phyloP scores from a whole-genome alignment of 768 basidiomycete species.

The Phlebiopsis flavidoalba region DNA sequence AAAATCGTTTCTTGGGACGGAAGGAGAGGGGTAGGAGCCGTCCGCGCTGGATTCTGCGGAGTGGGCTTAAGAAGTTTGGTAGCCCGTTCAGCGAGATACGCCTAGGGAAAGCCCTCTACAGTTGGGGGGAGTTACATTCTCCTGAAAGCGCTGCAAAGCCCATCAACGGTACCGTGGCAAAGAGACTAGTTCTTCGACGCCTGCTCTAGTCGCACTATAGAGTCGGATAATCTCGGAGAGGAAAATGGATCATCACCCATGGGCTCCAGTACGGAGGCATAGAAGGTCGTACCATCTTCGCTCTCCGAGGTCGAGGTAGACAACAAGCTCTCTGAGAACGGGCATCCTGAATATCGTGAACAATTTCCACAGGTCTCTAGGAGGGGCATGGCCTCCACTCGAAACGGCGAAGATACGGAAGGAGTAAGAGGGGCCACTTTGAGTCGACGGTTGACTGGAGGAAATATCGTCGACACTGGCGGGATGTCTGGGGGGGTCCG shows the following conservation, averaged over 20 bases:
- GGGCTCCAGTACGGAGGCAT: neutral
- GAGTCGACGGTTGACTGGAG: neutral
- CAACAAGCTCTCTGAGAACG: neutral
- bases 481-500: neutral
- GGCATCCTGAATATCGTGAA: conserved; percentile 3
- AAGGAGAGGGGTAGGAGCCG: neutral
- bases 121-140: neutral
- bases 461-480: neutral
- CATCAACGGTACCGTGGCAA: neutral
- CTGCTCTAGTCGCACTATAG: neutral
- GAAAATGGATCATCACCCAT: neutral
- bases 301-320: neutral
- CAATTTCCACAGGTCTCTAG: conserved; percentile 4
- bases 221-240: neutral
- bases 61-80: neutral
- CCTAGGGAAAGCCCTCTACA: neutral
- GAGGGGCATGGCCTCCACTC: conserved; percentile 8
- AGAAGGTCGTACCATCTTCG: neutral
- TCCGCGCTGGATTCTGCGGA: neutral
- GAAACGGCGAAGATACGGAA: conserved; percentile 4
- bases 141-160: neutral
- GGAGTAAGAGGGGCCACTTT: neutral
- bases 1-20: conserved; percentile 1
- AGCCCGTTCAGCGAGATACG: neutral
- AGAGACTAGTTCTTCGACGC: neutral